Evolutionary conservation across 1,139 yeast species (phyloP).

Genomic region (Sugiyamaella neomexicana): DNA sequence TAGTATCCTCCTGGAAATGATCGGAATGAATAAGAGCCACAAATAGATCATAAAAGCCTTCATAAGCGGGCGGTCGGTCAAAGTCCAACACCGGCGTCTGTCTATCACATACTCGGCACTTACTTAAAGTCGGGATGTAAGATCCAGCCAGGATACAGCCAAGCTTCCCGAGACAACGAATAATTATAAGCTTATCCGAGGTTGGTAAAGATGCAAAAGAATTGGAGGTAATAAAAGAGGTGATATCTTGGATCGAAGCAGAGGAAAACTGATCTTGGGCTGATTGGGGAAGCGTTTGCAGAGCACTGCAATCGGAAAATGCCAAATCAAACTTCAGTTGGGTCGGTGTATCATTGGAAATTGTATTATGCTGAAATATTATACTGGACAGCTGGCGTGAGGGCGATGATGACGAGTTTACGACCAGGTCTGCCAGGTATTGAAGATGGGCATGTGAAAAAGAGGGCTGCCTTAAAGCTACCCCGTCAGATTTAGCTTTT

Average conservation of each 20-base stretch:
- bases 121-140: not conserved
- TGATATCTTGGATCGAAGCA: constrained; percentile 1
- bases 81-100: constrained; percentile 3
- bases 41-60: constrained; percentile 11
- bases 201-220: constrained; percentile 11
- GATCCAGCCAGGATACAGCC: constrained; percentile 21
- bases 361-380: not conserved
- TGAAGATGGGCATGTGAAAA: not conserved
- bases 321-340: not conserved
- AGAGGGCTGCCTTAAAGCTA: not conserved
- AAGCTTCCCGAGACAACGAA: constrained; percentile 15
- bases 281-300: not conserved
- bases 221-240: constrained; percentile 2
- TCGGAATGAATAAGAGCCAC: constrained; percentile 21
- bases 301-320: not conserved
- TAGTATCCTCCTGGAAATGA: constrained; percentile 22
- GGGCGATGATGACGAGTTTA: not conserved
- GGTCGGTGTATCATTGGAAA: not conserved
- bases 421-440: not conserved
- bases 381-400: not conserved
- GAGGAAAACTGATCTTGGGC: not conserved
- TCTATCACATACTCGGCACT: constrained; percentile 17
- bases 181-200: constrained; percentile 12
- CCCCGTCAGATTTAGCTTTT: not conserved
- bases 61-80: constrained; percentile 4